Evolutionary conservation across 2,329 filamentous ascomycete species (phyloP).

Genomic region (Aureobasidium namibiae): DNA sequence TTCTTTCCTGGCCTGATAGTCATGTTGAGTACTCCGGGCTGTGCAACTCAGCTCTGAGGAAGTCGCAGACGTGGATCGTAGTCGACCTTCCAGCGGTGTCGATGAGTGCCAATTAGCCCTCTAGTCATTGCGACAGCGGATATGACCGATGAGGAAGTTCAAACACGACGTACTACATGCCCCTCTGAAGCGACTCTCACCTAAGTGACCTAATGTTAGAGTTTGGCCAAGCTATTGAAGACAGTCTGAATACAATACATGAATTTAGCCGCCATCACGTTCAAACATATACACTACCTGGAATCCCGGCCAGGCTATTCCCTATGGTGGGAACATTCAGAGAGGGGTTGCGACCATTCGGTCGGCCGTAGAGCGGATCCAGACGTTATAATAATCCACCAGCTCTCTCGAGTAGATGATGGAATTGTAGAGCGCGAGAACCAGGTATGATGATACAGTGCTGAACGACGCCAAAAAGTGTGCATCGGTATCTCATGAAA

Average conservation of each 20-base stretch:
- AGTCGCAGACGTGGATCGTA: not conserved
- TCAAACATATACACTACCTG: not conserved
- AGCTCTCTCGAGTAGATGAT: not conserved
- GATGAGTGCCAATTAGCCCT: slow-evolving; percentile 25
- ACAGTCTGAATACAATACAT: not conserved
- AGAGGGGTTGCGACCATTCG: not conserved
- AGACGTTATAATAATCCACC: not conserved
- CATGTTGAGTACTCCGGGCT: not conserved
- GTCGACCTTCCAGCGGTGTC: slow-evolving; percentile 14
- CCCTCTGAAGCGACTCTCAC: too few relatives aligned
- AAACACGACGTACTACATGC: too few relatives aligned
- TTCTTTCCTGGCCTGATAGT: not conserved
- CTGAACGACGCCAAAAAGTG: not conserved
- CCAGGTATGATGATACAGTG: too few relatives aligned
- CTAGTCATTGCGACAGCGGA: slow-evolving; percentile 23
- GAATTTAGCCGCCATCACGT: not conserved
- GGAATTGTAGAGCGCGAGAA: not conserved
- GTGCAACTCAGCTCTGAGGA: not conserved
- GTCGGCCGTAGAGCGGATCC: not conserved
- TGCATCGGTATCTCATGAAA: too few relatives aligned
- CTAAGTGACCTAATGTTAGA: too few relatives aligned
- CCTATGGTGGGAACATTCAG: not conserved
- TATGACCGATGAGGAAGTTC: slow-evolving; percentile 40
- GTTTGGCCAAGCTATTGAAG: not conserved
- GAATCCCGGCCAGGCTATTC: not conserved